Evolutionary conservation across 306 rosid species (phyloP).

Genomic region (Cicer pinnatifidum): DNA sequence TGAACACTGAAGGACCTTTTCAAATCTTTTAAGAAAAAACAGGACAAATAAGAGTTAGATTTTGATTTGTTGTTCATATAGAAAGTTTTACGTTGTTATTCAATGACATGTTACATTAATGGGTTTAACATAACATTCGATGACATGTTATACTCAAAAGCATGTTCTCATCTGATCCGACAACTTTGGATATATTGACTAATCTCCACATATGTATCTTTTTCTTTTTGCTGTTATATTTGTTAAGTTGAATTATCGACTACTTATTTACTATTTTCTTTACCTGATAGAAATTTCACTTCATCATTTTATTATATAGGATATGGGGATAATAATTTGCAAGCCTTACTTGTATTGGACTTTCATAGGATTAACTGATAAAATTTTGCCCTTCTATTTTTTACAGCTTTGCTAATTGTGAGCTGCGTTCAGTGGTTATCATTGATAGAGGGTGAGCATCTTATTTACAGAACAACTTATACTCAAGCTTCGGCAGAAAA

Average conservation of each 20-base stretch:
- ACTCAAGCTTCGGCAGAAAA: conserved; percentile 22
- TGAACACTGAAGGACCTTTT: conserved; percentile 4
- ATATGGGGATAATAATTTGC: not conserved
- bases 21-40: not conserved
- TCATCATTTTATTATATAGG: not conserved
- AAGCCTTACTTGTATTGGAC: not conserved
- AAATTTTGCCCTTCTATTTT: not conserved
- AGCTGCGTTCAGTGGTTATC: conserved; percentile 83
- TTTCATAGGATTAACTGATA: conserved; percentile 21
- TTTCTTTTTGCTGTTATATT: not conserved
- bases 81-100: not conserved
- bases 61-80: not conserved
- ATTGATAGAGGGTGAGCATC: conserved; percentile 74
- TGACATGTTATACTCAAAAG: not conserved
- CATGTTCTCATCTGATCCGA: not conserved
- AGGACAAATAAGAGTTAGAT: not conserved
- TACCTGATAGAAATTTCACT: not conserved
- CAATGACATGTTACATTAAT: not conserved
- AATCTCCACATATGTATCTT: not conserved
- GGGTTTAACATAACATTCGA: not conserved
- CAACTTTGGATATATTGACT: not conserved
- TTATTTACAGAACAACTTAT: conserved; percentile 35
- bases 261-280: too few species aligned
- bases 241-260: not conserved
- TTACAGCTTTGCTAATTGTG: conserved; percentile 85